phyloP scores from a whole-genome alignment of 192 early-diverging fungal genomes.

The Podila minutissima region DNA sequence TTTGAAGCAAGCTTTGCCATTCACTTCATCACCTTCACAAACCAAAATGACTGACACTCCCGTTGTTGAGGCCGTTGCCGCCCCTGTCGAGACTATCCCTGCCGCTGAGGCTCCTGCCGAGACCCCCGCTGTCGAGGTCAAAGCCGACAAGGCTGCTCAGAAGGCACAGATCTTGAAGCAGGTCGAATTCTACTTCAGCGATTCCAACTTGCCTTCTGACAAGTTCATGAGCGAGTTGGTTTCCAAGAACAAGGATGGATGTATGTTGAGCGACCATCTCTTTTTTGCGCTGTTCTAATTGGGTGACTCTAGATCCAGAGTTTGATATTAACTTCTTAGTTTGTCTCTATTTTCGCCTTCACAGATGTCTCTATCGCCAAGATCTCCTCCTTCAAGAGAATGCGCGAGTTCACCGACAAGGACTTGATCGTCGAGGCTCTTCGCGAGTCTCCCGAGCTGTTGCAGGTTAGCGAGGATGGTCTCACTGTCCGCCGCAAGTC shows the following conservation, averaged over 20 bases:
- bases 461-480: conserved; percentile 63
- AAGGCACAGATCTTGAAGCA: conserved; percentile 66
- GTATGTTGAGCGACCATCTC: conserved; percentile 45
- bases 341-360: too few relatives aligned
- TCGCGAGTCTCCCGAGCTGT: conserved; percentile 57
- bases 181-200: conserved; percentile 73
- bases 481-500: conserved; percentile 61
- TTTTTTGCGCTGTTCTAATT: too few relatives aligned
- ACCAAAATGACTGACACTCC: neutral
- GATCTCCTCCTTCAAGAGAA: conserved; percentile 67
- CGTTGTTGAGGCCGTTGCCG: neutral
- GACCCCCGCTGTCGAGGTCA: neutral
- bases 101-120: neutral
- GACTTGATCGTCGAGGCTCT: conserved; percentile 62
- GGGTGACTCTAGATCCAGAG: too few relatives aligned
- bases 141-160: conserved; percentile 13
- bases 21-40: conserved; percentile 1
- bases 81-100: neutral
- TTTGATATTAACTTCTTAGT: too few relatives aligned
- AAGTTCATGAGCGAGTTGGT: conserved; percentile 60
- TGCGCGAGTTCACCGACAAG: conserved; percentile 58
- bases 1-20: neutral
- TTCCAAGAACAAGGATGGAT: conserved; percentile 55
- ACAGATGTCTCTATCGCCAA: conserved; percentile 59
- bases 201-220: conserved; percentile 66